Evolutionary conservation across 441 rosid species (phyloP).

Genomic region (Hypseocharis bilobata): DNA sequence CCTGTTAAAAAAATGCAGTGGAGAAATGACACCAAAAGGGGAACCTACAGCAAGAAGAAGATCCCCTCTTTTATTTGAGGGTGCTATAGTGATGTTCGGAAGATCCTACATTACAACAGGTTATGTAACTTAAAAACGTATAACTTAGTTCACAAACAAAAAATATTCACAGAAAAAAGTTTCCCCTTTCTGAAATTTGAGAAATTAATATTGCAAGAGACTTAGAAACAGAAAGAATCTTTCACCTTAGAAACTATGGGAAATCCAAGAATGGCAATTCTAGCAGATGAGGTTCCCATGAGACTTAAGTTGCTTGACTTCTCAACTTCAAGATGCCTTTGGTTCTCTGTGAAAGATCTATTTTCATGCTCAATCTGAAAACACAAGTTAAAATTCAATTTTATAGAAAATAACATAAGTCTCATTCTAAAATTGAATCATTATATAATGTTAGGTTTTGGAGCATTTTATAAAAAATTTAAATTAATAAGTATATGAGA

Average conservation of each 20-base stretch:
- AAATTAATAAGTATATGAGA: too few relatives aligned
- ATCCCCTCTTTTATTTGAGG: conserved; percentile 51
- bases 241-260: conserved; percentile 42
- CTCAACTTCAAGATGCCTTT: conserved; percentile 22
- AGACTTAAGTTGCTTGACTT: conserved; percentile 40
- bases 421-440: neutral
- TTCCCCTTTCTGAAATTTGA: neutral
- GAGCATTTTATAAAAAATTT: conserved; percentile 3
- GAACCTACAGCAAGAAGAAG: conserved; percentile 74
- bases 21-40: conserved; percentile 88
- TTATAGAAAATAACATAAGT: conserved; percentile 3
- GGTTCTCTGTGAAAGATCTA: conserved; percentile 31
- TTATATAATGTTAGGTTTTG: neutral
- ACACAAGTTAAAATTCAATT: conserved; percentile 14
- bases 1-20: conserved; percentile 86
- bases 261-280: conserved; percentile 74
- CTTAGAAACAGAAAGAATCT: conserved; percentile 8
- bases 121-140: neutral
- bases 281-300: conserved; percentile 51
- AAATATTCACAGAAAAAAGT: conserved; percentile 7
- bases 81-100: conserved; percentile 34
- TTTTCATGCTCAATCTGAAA: conserved; percentile 36
- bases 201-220: too few relatives aligned
- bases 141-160: conserved; percentile 10
- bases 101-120: conserved; percentile 41